Base-by-base conservation (phyloP, 352 stramenopile genomes). In the Phytophthora brassicae region DNA sequence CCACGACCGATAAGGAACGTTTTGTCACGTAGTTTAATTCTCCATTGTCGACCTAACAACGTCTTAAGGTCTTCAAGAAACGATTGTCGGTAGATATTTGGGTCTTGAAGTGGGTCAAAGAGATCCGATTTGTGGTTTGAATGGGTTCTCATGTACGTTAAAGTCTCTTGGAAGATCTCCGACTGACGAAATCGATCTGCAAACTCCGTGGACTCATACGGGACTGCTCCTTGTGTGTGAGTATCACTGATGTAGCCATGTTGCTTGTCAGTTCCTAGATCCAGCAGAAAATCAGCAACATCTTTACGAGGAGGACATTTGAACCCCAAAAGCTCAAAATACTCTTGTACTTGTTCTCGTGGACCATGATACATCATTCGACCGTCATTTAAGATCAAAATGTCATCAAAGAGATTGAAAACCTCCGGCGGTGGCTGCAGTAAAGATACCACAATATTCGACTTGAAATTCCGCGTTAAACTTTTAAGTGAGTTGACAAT, bases 381-480 rank as follows among this genome's bases (percentile, higher is more conserved):
- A n/a, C 94, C 93, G 45, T 95, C 75, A 65, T 92, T 89, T 22
- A 98, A 60, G 23, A 98, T 57, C 26, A 98, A 80, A 3, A 98
- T 70, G 43, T 98, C 87, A 70, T 98, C 95, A 61, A 98, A 98
- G 16, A 98, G 72, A 14, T 84, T 84, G 43, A 96, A 97, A 13
- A 96, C 92, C 64, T 98, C 94, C 2, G 95, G 95, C 17, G 94
- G 77, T n/a, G 94, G 94, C 70, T 98, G 79, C 22, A 97, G 64
- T 16, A 98, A 65, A 6, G 88, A 89, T 13, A 97, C 68, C 12
- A 94, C 80, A 17, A 81, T 51, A 14, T 79, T 90, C 19, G 63
- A 58, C 31, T 78, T 74, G 38, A 93, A 75, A 17, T 72, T 72
- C 13, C 75, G 26, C 2, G 80, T 75, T n/a, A 88, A 51, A 20